A percentile compares a stretch with the other conserved stretches of the same genome.
These are phyloP conservation scores for Anisodus acutangulus DNA, from an alignment of 257 asterid genomes.

Conservation along the genomic window DNA sequence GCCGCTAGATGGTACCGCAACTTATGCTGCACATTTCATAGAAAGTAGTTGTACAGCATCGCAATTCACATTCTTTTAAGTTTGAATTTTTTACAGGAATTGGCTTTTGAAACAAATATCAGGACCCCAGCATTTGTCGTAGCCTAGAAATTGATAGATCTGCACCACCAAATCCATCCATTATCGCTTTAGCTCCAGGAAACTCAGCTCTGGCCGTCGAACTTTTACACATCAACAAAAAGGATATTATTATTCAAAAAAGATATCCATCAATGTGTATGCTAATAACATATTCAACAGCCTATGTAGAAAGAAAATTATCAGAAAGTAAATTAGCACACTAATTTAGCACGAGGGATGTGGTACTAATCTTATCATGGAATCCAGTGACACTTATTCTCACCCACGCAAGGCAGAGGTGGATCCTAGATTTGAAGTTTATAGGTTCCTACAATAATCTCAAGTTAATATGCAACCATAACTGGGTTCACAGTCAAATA, in stretches of 20 bases:
- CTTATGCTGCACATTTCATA: background rate
- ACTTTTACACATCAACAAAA: conserved; percentile 46
- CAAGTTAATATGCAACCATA: background rate
- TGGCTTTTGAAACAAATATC: background rate
- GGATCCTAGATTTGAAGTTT: background rate
- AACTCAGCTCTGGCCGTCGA: conserved; percentile 84
- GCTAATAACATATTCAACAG: background rate
- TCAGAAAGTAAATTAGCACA: conserved; percentile 1
- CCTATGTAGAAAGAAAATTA: background rate
- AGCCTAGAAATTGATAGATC: conserved; percentile 69
- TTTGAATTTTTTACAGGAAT: background rate
- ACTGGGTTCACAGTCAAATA: background rate
- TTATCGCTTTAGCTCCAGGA: conserved; percentile 59
- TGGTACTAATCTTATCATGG: background rate
- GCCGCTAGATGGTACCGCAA: background rate
- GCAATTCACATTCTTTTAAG: conserved; percentile 13
- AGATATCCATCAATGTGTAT: background rate
- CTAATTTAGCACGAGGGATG: background rate
- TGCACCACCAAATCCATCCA: conserved; percentile 92
- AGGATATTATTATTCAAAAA: background rate
- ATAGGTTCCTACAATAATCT: background rate
- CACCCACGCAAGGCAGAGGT: background rate
- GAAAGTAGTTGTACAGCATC: background rate
- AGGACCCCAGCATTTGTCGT: conserved; percentile 46
- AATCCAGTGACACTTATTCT: background rate